Conservation (phyloP, 805 yeast species). For the Cyberlindnera euphorbiae region DNA sequence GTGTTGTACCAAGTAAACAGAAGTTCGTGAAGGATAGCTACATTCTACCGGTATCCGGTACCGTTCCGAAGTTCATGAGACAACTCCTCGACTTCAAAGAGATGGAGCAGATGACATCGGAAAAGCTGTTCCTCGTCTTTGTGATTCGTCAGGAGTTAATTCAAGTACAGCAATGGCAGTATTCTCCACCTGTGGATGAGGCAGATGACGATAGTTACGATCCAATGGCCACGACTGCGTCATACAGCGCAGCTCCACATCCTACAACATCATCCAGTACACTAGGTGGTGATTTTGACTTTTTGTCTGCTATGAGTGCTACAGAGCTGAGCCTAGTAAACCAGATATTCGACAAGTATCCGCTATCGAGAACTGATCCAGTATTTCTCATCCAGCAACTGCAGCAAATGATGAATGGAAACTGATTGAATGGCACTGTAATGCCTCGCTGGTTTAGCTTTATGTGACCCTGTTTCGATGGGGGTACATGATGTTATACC, state of each 20-base stretch:
- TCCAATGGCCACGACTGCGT: background rate
- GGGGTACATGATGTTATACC: too few species aligned
- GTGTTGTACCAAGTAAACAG: slow-evolving; percentile 39
- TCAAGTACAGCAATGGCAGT: background rate
- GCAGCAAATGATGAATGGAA: slow-evolving; percentile 11
- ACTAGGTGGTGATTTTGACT: slow-evolving; percentile 16
- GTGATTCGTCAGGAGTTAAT: slow-evolving; percentile 22
- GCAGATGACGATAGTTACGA: slow-evolving; percentile 2
- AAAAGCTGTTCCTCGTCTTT: slow-evolving; percentile 17
- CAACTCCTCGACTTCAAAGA: slow-evolving; percentile 4
- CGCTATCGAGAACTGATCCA: slow-evolving; percentile 20
- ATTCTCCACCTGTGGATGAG: background rate
- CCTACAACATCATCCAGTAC: too few species aligned
- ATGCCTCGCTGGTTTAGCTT: too few species aligned
- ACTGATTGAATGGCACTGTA: background rate
- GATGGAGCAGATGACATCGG: background rate
- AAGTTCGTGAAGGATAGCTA: slow-evolving; percentile 43
- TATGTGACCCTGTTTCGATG: too few species aligned
- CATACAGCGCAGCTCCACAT: background rate
- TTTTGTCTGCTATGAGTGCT: slow-evolving; percentile 17
- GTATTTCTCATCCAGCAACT: slow-evolving; percentile 18
- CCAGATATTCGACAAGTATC: slow-evolving; percentile 20
- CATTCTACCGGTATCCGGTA: slow-evolving; percentile 29
- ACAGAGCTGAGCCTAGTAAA: slow-evolving; percentile 18
- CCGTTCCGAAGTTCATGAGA: slow-evolving; percentile 19